Evolutionary conservation across 2,329 filamentous ascomycete species (phyloP).

Genomic region (Tolypocladium album): DNA sequence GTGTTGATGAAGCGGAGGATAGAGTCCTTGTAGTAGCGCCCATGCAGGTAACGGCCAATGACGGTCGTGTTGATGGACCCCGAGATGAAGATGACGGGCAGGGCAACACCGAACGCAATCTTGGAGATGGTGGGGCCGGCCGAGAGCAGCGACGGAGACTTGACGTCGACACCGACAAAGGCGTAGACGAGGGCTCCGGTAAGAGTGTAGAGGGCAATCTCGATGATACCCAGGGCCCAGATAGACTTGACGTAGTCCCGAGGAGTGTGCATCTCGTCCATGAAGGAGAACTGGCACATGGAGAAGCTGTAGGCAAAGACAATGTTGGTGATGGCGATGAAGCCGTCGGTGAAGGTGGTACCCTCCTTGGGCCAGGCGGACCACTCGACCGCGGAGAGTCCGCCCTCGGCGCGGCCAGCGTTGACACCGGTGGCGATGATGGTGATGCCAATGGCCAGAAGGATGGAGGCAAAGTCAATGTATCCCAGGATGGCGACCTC

Average conservation of each 20-base stretch:
- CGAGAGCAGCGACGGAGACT: conserved; percentile 58
- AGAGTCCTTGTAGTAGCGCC: conserved; percentile 30
- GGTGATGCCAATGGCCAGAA: conserved; percentile 52
- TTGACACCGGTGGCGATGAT: conserved; percentile 54
- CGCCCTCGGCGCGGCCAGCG: conserved; percentile 17
- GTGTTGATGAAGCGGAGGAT: conserved; percentile 37
- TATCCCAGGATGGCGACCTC: conserved; percentile 39
- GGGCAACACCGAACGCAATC: conserved; percentile 57
- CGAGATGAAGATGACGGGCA: conserved; percentile 65
- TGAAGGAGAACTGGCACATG: conserved; percentile 41
- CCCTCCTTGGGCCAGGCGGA: conserved; percentile 34
- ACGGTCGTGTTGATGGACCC: conserved; percentile 56
- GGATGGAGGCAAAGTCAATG: conserved; percentile 50
- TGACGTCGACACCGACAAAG: conserved; percentile 52
- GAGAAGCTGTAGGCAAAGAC: conserved; percentile 56
- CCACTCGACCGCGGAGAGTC: conserved; percentile 23
- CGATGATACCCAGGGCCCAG: conserved; percentile 47
- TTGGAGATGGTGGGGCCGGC: conserved; percentile 49
- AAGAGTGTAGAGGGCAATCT: conserved; percentile 55
- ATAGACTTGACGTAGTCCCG: conserved; percentile 42
- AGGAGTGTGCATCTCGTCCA: conserved; percentile 43
- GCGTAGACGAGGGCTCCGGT: conserved; percentile 59
- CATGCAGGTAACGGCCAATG: conserved; percentile 34
- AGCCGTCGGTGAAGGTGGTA: conserved; percentile 40
- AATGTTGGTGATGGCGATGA: conserved; percentile 56